phyloP scores from a whole-genome alignment of 176 grass and related monocot species.

The sorghum (Sorghum bicolor) region Sorghum_bicolor_NCBIv3 NC_012878.2:13037501-13038000 shows the following conservation, averaged over 20 bases:
- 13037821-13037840: not conserved
- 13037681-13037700: not conserved
- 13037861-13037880: not conserved
- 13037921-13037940: no score
- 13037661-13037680: not conserved
- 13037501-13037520: not conserved
- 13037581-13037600: not conserved
- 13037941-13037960: no score
- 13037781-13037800: not conserved
- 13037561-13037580: not conserved
- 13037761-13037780: not conserved
- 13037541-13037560: not conserved
- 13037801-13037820: not conserved
- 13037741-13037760: not conserved
- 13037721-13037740: not conserved
- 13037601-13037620: not conserved
- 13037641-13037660: not conserved
- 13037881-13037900: not conserved
- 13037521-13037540: not conserved
- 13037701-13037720: not conserved
- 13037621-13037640: not conserved
- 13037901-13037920: not conserved
- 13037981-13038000: not conserved
- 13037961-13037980: no score
- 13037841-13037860: not conserved